Percentiles rank a stretch among this genome's conserved stretches.
phyloP scores from a whole-genome alignment of 2,329 filamentous ascomycete genomes.

The Triangularia verruculosa region DNA sequence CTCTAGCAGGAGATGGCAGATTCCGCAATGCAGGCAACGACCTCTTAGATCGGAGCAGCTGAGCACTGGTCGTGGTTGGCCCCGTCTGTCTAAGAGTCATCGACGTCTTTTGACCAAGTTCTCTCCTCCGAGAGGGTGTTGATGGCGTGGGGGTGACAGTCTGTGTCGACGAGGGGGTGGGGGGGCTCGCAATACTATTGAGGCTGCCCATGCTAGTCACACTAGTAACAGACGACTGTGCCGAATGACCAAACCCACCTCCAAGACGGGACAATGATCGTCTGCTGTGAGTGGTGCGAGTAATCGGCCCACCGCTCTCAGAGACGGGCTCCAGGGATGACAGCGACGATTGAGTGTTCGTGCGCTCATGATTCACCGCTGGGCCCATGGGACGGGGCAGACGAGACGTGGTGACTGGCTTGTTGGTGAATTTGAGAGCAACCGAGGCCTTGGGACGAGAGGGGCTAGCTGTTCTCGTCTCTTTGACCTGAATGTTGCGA shows the following conservation, averaged over 20 bases:
- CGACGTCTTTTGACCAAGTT: constrained; percentile 55
- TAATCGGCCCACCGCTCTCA: constrained; percentile 75
- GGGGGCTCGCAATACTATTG: constrained; percentile 51
- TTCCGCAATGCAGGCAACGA: constrained; percentile 60
- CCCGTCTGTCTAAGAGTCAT: constrained; percentile 55
- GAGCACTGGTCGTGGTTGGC: constrained; percentile 63
- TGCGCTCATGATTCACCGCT: constrained; percentile 62
- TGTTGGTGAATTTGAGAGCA: constrained; percentile 88
- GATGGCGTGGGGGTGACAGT: constrained; percentile 55
- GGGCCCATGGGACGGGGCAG: constrained; percentile 77
- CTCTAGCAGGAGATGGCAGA: constrained; percentile 50
- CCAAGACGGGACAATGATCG: constrained; percentile 59
- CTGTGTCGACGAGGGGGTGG: constrained; percentile 53
- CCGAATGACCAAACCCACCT: constrained; percentile 56
- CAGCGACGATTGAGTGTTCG: constrained; percentile 67
- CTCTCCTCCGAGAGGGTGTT: constrained; percentile 57
- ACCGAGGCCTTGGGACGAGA: constrained; percentile 71
- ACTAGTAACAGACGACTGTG: constrained; percentile 66
- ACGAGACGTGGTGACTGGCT: constrained; percentile 62
- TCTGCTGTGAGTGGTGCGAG: constrained; percentile 49
- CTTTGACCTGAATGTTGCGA: constrained; percentile 87
- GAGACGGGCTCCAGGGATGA: constrained; percentile 77
- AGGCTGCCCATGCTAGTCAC: constrained; percentile 37
- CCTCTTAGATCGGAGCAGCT: constrained; percentile 63
- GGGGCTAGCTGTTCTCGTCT: constrained; percentile 65